Percentiles rank a stretch among this genome's conserved stretches.
Conservation (phyloP, 345 rosid genomes). For the Corymbia maculata region DNA sequence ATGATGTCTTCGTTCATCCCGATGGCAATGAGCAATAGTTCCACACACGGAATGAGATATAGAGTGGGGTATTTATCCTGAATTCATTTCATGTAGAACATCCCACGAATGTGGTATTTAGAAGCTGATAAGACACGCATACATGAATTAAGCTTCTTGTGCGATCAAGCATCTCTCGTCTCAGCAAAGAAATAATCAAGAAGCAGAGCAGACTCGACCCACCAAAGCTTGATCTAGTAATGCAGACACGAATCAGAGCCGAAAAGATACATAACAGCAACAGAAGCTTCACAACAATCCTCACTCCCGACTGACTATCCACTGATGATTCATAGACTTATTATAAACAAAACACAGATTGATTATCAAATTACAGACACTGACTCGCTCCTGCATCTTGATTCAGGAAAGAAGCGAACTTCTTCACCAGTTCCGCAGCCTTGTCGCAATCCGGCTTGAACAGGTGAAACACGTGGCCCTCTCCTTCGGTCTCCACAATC, state of each 20-base stretch:
- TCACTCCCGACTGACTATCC: not conserved
- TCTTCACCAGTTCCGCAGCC: not conserved
- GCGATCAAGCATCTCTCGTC: not conserved
- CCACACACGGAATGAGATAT: not conserved
- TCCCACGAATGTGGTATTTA: not conserved
- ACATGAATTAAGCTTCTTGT: not conserved
- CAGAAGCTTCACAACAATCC: not conserved
- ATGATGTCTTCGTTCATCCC: not conserved
- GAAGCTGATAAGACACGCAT: not conserved
- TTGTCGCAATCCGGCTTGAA: not conserved
- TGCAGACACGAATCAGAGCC: not conserved
- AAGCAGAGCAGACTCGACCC: not conserved
- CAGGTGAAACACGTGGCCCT: not conserved
- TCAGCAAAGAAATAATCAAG: not conserved
- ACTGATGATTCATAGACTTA: not conserved
- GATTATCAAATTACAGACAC: not conserved
- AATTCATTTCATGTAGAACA: not conserved
- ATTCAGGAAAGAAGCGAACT: constrained; percentile 5
- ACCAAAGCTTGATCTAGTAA: not conserved
- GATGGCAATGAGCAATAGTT: not conserved
- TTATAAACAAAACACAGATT: not conserved
- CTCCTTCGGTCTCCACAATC: not conserved
- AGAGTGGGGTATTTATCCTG: not conserved
- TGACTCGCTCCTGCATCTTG: not conserved
- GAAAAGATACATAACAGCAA: not conserved